Evolutionary conservation across 495 filamentous ascomycete genomes (phyloP).

Genomic region (Aspergillus egyptiacus): DNA sequence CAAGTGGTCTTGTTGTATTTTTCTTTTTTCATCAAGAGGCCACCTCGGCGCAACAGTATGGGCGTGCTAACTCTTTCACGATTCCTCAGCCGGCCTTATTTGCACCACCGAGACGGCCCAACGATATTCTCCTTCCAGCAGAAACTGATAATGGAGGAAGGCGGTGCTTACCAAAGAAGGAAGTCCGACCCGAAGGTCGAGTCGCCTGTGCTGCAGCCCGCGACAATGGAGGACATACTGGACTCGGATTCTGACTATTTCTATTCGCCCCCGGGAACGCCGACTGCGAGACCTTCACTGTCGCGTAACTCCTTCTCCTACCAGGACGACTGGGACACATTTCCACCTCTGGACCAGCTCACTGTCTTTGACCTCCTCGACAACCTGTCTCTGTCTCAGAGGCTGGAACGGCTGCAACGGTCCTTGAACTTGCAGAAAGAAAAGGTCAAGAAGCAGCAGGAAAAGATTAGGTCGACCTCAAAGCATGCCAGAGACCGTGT

Average conservation of each 20-base stretch:
- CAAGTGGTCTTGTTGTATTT: constrained; percentile 1
- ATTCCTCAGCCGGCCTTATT: constrained; percentile 40
- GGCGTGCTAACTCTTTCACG: constrained; percentile 42
- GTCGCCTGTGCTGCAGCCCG: constrained; percentile 25
- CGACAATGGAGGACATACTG: constrained; percentile 21
- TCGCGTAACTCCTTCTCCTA: constrained; percentile 76
- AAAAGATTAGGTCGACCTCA: constrained; percentile 59
- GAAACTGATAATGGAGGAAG: constrained; percentile 39
- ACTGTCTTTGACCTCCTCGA: constrained; percentile 91
- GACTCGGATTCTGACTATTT: constrained; percentile 30
- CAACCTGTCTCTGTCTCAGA: constrained; percentile 82
- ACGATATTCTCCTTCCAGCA: constrained; percentile 42
- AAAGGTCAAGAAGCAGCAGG: constrained; percentile 73
- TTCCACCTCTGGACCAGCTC: constrained; percentile 84
- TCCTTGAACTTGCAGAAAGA: constrained; percentile 75
- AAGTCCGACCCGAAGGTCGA: constrained; percentile 24
- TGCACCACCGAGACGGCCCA: constrained; percentile 34
- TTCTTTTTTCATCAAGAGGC: background rate
- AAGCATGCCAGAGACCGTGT: constrained; percentile 62
- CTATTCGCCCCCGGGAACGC: constrained; percentile 32
- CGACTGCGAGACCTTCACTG: constrained; percentile 29
- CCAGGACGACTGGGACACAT: constrained; percentile 83
- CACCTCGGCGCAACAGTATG: constrained; percentile 21
- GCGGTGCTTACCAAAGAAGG: constrained; percentile 20
- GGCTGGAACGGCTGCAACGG: constrained; percentile 80